Percentiles rank a stretch among this genome's conserved stretches.
Evolutionary conservation across 2,329 filamentous ascomycete genomes (phyloP).

Genomic region (Talaromyces atroroseus): DNA sequence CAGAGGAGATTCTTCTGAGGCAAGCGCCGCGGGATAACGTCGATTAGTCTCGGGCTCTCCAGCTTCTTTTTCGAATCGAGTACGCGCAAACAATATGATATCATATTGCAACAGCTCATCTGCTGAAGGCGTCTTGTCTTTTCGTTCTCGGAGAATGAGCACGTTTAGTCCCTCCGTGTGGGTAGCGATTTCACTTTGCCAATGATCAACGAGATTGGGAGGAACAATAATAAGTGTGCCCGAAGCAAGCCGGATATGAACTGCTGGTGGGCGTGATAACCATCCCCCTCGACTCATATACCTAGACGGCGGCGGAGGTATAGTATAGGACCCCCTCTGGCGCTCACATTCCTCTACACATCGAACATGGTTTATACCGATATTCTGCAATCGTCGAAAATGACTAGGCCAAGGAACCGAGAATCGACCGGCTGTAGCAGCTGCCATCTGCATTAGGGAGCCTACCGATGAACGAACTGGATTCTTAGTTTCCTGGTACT

Average conservation of each 20-base stretch:
- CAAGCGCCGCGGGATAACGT: slow-evolving; percentile 37
- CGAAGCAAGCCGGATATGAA: slow-evolving; percentile 56
- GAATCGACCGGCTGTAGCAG: slow-evolving; percentile 60
- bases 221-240: slow-evolving; percentile 76
- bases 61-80: slow-evolving; percentile 65
- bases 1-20: slow-evolving; percentile 57
- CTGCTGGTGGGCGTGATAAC: slow-evolving; percentile 37
- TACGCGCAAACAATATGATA: slow-evolving; percentile 70
- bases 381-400: slow-evolving; percentile 49
- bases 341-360: slow-evolving; percentile 54
- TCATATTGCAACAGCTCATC: slow-evolving; percentile 62
- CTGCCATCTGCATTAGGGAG: slow-evolving; percentile 69
- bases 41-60: slow-evolving; percentile 47
- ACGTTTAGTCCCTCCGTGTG: slow-evolving; percentile 66
- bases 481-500: slow-evolving; percentile 47
- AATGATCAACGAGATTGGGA: slow-evolving; percentile 76
- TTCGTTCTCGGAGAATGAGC: slow-evolving; percentile 54
- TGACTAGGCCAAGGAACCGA: slow-evolving; percentile 66
- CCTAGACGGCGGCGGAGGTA: slow-evolving; percentile 43
- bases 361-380: slow-evolving; percentile 47
- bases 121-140: slow-evolving; percentile 51
- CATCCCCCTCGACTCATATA: slow-evolving; percentile 38
- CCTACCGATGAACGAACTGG: slow-evolving; percentile 48
- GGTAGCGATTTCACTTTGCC: slow-evolving; percentile 72
- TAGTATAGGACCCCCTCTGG: slow-evolving; percentile 57